Evolutionary conservation across 1,284 basidiomycete species (phyloP).

Genomic region (Ganoderma resinaceum): DNA sequence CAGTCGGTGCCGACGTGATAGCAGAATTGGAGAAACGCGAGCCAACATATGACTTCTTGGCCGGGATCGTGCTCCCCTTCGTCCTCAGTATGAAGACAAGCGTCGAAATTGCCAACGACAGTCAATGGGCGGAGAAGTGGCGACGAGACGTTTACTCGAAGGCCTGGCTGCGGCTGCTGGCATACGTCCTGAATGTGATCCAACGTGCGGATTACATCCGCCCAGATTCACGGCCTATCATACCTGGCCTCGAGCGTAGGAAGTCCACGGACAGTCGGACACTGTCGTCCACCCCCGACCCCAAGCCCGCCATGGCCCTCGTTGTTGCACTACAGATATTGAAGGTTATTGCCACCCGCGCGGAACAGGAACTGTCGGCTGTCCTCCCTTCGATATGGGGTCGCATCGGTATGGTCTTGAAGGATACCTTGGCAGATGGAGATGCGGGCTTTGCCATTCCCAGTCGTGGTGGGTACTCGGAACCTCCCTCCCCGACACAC

Average conservation of each 20-base stretch:
- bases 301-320: conserved; percentile 53
- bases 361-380: conserved; percentile 62
- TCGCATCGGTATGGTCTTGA: conserved; percentile 59
- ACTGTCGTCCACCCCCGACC: conserved; percentile 28
- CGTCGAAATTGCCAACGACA: conserved; percentile 50
- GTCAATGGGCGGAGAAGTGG: conserved; percentile 51
- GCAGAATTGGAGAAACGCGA: conserved; percentile 61
- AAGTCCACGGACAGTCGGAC: conserved; percentile 51
- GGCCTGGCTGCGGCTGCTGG: conserved; percentile 72
- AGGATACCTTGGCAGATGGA: conserved; percentile 59
- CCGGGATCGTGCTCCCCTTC: conserved; percentile 69
- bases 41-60: conserved; percentile 64
- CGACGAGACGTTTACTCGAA: conserved; percentile 53
- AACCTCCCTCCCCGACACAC: conserved; percentile 51
- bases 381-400: conserved; percentile 66
- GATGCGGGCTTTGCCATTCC: conserved; percentile 61
- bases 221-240: conserved; percentile 31
- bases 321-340: conserved; percentile 70
- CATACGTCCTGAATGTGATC: conserved; percentile 61
- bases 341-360: conserved; percentile 73
- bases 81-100: conserved; percentile 61
- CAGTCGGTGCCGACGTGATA: conserved; percentile 63
- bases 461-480: conserved; percentile 45
- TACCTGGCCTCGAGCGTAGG: conserved; percentile 42
- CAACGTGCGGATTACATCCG: conserved; percentile 37